Evolutionary conservation across 2,329 filamentous ascomycete genomes (phyloP), one percentile per base, ranked within the genome.

Genomic region (Fusarium transvaalense): DNA sequence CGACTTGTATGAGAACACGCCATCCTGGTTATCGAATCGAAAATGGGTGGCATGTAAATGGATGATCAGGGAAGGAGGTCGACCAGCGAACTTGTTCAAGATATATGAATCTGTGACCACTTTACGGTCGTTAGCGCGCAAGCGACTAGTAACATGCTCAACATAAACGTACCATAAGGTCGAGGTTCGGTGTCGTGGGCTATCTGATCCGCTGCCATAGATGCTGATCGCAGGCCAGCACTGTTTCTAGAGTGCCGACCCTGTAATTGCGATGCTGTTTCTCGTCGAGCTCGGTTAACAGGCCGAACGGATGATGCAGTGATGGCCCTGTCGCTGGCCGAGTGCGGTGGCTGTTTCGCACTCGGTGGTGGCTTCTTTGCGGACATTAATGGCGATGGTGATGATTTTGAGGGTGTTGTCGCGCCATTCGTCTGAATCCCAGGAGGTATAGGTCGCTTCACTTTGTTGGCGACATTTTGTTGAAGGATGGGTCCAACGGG

Each of bases 11-110:
- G 88, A 86, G 74, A 97, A 97, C 76, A 92, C 95, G 75, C 94
- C 92, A 78, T 97, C 94, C 79, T 97, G 95, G 74, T 94, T 89
- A 72, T 98, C 95, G 80, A 99, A 97, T 60, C 92, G 89, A 77
- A 97, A 98, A 79, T 97, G 91, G 6, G 88, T 93, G 12, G 89
- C 86, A 76, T 97, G 90, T 32, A 99, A 83, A 77, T 97, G 94
- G 25, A 99, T 84, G 51, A 95, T 89, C 25, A 99, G 83, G 6
- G 95, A 98, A 0, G 96, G 94, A 10, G 90, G 88, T 51, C 85
- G 85, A 84, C 93, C 75, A 80, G 85, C 84, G 79, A 91, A 94
- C 80, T 94, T 97, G 73, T 88, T 89, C n/a, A 98, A 84, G 47
- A 98, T 93, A 74, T 96, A 92, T 15, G 86, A 81, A 64, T 90